phyloP scores from a whole-genome alignment of 805 yeast species.

The Yamadazyma ubonensis region DNA sequence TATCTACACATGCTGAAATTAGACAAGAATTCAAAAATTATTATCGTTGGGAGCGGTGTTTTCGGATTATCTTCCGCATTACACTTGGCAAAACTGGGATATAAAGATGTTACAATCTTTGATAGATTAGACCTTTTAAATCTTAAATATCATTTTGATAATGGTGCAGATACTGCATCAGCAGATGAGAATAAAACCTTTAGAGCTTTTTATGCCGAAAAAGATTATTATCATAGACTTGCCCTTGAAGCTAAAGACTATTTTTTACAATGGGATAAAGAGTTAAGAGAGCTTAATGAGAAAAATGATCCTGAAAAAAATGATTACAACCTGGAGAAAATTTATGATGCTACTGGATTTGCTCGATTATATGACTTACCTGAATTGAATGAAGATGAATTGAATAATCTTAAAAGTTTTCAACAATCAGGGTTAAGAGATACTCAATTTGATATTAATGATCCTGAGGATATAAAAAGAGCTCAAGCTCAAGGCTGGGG shows the following conservation, averaged over 20 bases:
- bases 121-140: constrained; percentile 19
- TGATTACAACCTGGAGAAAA: constrained; percentile 17
- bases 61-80: constrained; percentile 51
- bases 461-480: constrained; percentile 25
- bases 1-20: neutral
- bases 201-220: constrained; percentile 38
- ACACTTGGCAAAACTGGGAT: constrained; percentile 36
- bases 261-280: constrained; percentile 23
- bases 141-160: constrained; percentile 2
- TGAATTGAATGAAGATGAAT: constrained; percentile 18
- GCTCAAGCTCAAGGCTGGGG: constrained; percentile 30
- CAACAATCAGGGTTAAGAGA: constrained; percentile 25
- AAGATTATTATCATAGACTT: constrained; percentile 29
- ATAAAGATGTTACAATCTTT: constrained; percentile 28
- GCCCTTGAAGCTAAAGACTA: constrained; percentile 18
- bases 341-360: constrained; percentile 27
- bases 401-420: constrained; percentile 19
- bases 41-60: constrained; percentile 52
- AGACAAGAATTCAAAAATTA: constrained; percentile 20
- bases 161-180: constrained; percentile 42
- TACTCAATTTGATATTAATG: constrained; percentile 27
- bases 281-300: constrained; percentile 13
- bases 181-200: constrained; percentile 41
- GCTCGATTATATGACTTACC: constrained; percentile 24
- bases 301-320: neutral